Evolutionary conservation across 1,284 basidiomycete species (phyloP), one percentile per base, ranked within the genome.

Genomic region (Pseudozyma tsukubaensis): DNA sequence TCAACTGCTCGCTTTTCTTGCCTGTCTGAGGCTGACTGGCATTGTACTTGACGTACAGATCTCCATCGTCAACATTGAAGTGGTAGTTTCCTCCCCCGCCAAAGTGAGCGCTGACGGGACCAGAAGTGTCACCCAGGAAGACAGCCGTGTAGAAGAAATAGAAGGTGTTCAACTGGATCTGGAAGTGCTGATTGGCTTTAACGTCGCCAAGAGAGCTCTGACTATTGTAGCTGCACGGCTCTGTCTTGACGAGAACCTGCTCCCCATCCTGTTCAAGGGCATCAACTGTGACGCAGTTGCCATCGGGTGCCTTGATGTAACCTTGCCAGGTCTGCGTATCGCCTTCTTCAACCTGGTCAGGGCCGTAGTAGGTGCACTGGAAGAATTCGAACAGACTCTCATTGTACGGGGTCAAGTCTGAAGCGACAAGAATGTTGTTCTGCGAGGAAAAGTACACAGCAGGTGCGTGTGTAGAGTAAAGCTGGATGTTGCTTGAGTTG

Each of bases 341-440:
- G 3, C 59, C 59, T 19, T 55, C 35, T n/a, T 29, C 52, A 1
- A 21, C 0, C 39, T 13, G 12, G 14, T 39, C 18, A 9, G 47
- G 24, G 1, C 29, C 5, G 6, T 47, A 50, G 52, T 50, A 24
- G 14, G 8, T 16, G 48, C 59, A 62, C 29, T 34, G 43, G 53
- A 62, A 50, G 48, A 62, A 62, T 34, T 62, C 59, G 18, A 62
- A 62, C 34, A 39, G 10, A 7, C 52, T 56, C 42, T 36, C 34
- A 1, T 45, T 47, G n/a, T 62, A 62, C 18, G 8, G 19, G 7
- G 59, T 47, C 1, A 1, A n/a, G 21, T 13, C 1, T 6, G 47
- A 43, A 11, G 12, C 34, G 16, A 56, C 40, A 11, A 62, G 18
- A 12, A 24, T 47, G 1, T 51, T 35, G 35, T 50, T 18, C 16